phyloP scores from a whole-genome alignment of 2,329 filamentous ascomycete species.

The Rachicladosporium sp. region DNA sequence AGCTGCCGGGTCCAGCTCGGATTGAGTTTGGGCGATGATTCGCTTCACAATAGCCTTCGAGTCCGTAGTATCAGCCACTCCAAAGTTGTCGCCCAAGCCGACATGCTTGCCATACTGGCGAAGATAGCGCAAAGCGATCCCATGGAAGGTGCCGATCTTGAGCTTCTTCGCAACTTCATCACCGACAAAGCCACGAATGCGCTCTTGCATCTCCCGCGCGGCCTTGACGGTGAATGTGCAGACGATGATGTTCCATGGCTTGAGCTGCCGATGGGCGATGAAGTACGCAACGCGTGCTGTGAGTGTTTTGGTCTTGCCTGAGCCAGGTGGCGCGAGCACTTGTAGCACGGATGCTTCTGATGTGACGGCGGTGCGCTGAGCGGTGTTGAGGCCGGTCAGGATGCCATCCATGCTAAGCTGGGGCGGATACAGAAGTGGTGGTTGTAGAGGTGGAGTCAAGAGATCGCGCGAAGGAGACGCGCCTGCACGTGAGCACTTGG shows the following conservation, averaged over 20 bases:
- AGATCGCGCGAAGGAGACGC: neutral
- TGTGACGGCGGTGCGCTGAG: constrained; percentile 52
- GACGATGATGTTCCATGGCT: constrained; percentile 80
- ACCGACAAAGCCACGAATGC: constrained; percentile 72
- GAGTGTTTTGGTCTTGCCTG: constrained; percentile 89
- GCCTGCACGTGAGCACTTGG: neutral
- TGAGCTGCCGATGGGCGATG: constrained; percentile 56
- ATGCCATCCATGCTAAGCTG: constrained; percentile 37
- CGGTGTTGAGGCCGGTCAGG: constrained; percentile 50
- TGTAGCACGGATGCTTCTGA: constrained; percentile 48
- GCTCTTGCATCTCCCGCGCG: constrained; percentile 81
- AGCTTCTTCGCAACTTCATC: constrained; percentile 62
- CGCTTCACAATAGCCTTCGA: constrained; percentile 67
- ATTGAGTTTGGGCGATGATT: constrained; percentile 55
- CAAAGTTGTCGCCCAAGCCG: constrained; percentile 70
- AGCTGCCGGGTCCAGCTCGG: constrained; percentile 55
- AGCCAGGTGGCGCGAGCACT: constrained; percentile 52
- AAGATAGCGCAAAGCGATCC: constrained; percentile 75
- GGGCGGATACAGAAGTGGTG: neutral
- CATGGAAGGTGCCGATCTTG: constrained; percentile 88
- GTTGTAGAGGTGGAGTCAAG: neutral
- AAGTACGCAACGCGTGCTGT: constrained; percentile 88
- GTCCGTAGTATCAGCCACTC: constrained; percentile 78
- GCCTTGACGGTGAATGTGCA: constrained; percentile 97
- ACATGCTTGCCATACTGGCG: constrained; percentile 74